Evolutionary conservation across 805 yeast genomes (phyloP), one percentile per base, ranked within the genome.

Genomic region (Yarrowia sp.): DNA sequence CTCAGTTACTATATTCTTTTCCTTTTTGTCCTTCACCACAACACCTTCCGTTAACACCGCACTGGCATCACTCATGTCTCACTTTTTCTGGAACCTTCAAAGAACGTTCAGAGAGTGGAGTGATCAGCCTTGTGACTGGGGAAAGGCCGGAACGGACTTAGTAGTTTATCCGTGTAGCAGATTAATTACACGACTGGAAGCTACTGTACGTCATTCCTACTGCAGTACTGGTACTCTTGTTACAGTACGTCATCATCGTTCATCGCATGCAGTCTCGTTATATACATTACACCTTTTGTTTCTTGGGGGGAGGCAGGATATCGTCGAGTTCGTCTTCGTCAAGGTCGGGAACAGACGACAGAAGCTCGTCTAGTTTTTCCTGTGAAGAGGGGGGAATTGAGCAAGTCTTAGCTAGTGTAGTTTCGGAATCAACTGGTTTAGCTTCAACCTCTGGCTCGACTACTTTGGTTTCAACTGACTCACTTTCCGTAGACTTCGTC

Each of bases 301-400:
- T 58, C 44, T 58, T 58, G 1, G 50, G 33, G n/a, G 64, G 64
- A 17, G 64, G 64, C 43, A 58, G 20, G 13, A 43, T 33, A 33
- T 58, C 64, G 50, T 58, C 64, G 17, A 58, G 64, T 15, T 58
- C 64, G 33, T 58, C 64, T 9, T 58, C 64, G n/a, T 58, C 64
- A 2, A 58, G 17, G n/a, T 58, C 64, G 4, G 49, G 64, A 0
- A 58, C 64, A 2, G 64, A 42, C 13, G 50, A 42, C 5, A 58
- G 42, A 3, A 58, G 39, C 36, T 65, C 61, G 13, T 60, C 67
- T 9, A 44, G 30, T 30, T 42, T 40, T 13, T 39, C 61, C 20
- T 55, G 61, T 2, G 61, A 55, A 3, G 58, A 36, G 4, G 43
- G 58, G 2, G 58, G 42, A 19, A 50, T 20, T 24, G 30, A 24